A percentile compares a stretch with the other conserved stretches of the same genome.
These are phyloP conservation scores for Pythium myriotylum DNA, from an alignment of 352 stramenopile genomes.

Conservation along the genomic window DNA sequence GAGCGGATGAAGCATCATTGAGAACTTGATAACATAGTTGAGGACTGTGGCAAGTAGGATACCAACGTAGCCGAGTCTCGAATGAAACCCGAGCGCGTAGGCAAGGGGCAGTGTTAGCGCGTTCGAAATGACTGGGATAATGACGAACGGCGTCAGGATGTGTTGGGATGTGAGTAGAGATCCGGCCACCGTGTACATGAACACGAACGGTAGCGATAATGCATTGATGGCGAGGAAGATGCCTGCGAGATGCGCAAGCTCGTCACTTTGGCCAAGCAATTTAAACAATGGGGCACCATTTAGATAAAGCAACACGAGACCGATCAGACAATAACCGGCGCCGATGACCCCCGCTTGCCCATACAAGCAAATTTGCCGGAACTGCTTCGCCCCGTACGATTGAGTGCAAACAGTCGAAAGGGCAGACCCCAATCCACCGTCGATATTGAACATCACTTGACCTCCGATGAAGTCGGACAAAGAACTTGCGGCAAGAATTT, in stretches of 20 bases:
- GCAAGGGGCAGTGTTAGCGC: constrained; percentile 24
- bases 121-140: constrained; percentile 27
- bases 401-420: constrained; percentile 49
- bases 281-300: constrained; percentile 31
- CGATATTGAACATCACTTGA: constrained; percentile 20
- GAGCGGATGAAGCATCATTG: constrained; percentile 29
- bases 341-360: constrained; percentile 39
- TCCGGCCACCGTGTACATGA: constrained; percentile 31
- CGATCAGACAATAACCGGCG: constrained; percentile 20
- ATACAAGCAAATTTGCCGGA: constrained; percentile 45
- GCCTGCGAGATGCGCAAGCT: constrained; percentile 28
- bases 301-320: constrained; percentile 17
- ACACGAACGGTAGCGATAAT: constrained; percentile 28
- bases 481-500: constrained; percentile 30
- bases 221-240: constrained; percentile 28
- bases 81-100: constrained; percentile 46
- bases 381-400: constrained; percentile 37
- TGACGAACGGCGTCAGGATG: constrained; percentile 39
- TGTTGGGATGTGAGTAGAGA: constrained; percentile 44
- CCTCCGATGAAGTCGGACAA: constrained; percentile 23
- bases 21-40: constrained; percentile 31
- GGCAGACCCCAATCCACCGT: constrained; percentile 30
- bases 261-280: constrained; percentile 37
- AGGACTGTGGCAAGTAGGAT: constrained; percentile 32
- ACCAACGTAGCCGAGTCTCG: constrained; percentile 38